phyloP scores from a whole-genome alignment of 805 yeast genomes.

The Saitoella complicata region DNA sequence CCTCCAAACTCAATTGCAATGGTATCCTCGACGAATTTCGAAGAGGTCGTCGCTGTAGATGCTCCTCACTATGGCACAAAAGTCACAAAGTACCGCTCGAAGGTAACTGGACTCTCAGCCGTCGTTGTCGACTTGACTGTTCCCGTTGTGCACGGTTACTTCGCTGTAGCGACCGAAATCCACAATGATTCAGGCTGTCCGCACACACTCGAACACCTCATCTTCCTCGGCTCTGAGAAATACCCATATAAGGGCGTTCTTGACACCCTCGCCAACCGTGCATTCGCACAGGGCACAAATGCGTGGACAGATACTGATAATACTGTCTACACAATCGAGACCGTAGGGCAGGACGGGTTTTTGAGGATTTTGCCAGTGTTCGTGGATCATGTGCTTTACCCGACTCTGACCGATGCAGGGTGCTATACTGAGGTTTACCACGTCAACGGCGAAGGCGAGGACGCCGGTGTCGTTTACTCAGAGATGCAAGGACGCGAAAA shows the following conservation, averaged over 20 bases:
- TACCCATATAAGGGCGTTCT: constrained; percentile 84
- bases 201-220: constrained; percentile 84
- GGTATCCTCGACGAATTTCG: too few relatives aligned
- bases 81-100: too few relatives aligned
- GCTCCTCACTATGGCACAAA: too few relatives aligned
- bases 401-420: constrained; percentile 78
- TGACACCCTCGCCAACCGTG: constrained; percentile 70
- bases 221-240: constrained; percentile 83
- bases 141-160: constrained; percentile 52
- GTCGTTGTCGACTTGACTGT: too few relatives aligned
- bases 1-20: too few relatives aligned
- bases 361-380: constrained; percentile 69
- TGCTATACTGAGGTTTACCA: constrained; percentile 92
- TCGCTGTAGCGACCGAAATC: constrained; percentile 90
- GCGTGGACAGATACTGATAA: constrained; percentile 97
- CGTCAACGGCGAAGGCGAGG: constrained; percentile 76
- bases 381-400: constrained; percentile 69
- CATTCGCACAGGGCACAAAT: constrained; percentile 63
- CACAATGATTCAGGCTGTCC: constrained; percentile 81
- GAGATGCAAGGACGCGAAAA: constrained; percentile 93
- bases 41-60: too few relatives aligned
- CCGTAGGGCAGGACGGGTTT: constrained; percentile 97
- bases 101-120: too few relatives aligned
- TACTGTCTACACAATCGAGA: constrained; percentile 76
- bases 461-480: constrained; percentile 90